phyloP scores from a whole-genome alignment of 2,329 filamentous ascomycete species.

The Fusarium haematococcum region DNA sequence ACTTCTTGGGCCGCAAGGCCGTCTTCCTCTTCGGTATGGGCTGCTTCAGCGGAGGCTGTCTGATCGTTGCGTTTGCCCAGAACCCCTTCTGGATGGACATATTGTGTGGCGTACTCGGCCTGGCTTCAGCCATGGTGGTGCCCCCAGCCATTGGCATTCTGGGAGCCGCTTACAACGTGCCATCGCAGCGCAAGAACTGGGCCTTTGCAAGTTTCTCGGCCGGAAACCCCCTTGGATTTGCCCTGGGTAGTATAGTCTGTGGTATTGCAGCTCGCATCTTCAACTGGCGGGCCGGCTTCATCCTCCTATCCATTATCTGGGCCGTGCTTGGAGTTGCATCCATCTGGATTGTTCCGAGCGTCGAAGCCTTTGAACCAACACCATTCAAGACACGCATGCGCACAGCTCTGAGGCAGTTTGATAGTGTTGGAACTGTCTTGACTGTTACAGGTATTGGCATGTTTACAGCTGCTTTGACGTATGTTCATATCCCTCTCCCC shows the following conservation, averaged over 20 bases:
- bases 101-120: constrained; percentile 71
- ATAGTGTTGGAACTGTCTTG: constrained; percentile 69
- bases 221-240: constrained; percentile 55
- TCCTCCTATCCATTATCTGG: constrained; percentile 73
- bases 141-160: constrained; percentile 74
- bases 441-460: constrained; percentile 74
- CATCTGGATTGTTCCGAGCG: constrained; percentile 70
- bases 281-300: constrained; percentile 73
- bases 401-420: constrained; percentile 65
- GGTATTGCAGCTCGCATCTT: constrained; percentile 71
- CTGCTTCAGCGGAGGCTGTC: constrained; percentile 33
- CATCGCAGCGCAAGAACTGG: constrained; percentile 71
- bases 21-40: constrained; percentile 35
- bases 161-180: constrained; percentile 71
- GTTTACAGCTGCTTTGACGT: constrained; percentile 72
- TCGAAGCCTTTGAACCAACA: constrained; percentile 56
- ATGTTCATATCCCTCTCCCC: constrained; percentile 42
- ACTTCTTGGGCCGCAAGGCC: constrained; percentile 30
- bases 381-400: constrained; percentile 33
- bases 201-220: constrained; percentile 71
- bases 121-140: constrained; percentile 72
- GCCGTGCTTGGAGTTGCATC: constrained; percentile 68
- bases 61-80: constrained; percentile 38
- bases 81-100: constrained; percentile 56
- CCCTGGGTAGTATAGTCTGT: constrained; percentile 65